Evolutionary conservation across 1,284 basidiomycete species (phyloP), one percentile per base, ranked within the genome.

Genomic region (Ceratorhiza oryzae-sativae): DNA sequence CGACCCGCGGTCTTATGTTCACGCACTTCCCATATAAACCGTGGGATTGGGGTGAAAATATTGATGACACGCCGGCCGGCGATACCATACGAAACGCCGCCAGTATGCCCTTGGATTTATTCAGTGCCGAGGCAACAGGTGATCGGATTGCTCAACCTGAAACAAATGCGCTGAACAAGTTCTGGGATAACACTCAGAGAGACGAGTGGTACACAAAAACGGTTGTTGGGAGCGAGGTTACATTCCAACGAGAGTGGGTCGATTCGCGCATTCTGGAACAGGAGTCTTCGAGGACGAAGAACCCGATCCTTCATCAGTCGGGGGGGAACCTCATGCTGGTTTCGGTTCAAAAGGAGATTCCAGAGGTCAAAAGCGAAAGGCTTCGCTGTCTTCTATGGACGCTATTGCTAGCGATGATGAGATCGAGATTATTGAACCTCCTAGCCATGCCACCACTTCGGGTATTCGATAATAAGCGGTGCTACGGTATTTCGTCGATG

Each of bases 31-130:
- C 48, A 12, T 18, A 55, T 77, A 84, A 88, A 49, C 90, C 92
- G 13, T 93, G 91, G 91, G 92, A 93, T 78, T 93, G 91, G 92
- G 86, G 88, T 6, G 92, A 93, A 78, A 87, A 89, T 77, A 78
- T 93, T 0, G 90, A 92, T 77, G 18, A 81, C 77, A 74, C 80
- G 81, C 63, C 67, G 77, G 2, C 80, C 90, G 51, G 87, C 84
- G 78, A 71, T 3, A 55, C 5, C 25, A 41, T 72, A 18, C 59
- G 53, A 45, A 93, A 93, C 77, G 82, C 86, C 0, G 86, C 87
- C 0, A 91, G 90, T 0, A 81, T 93, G n/a, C 85, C 91, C 3
- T 83, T 93, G 4, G 90, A 93, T 48, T 80, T 86, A 36, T 93
- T 93, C 76, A 86, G 81, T 23, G 86, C 88, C 2, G 84, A 83